Evolutionary conservation across 1,139 yeast genomes (phyloP), one percentile per base, ranked within the genome.

Genomic region (Pichia sp.): DNA sequence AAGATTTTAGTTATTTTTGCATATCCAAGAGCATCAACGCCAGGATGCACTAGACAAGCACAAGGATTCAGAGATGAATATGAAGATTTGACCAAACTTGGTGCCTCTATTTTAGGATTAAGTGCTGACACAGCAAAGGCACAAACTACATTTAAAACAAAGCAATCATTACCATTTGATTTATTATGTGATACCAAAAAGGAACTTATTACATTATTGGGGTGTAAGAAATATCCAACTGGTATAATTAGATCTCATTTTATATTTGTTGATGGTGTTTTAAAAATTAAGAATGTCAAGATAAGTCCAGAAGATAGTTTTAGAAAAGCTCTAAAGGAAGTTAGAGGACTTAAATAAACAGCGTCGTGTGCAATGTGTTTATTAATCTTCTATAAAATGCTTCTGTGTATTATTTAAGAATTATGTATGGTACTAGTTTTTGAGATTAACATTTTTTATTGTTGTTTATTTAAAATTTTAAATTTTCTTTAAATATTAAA

Each of bases 11-110:
- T 86, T 45, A 76, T 85, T 39, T 85, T 85, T 64, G 78, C 96
- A 16, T 92, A 89, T 62, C 97, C 98, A 47, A 85, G 77, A 61
- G 98, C 97, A 0, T 81, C 85, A 34, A 92, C 98, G 0, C 96
- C 97, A 1, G 97, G 97, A 2, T 90, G 97, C 67, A 89, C 94
- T 0, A 77, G 89, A 60, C 98, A 92, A 68, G 97, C 89, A 1
- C 77, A 86, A 65, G 97, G 96, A 0, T 92, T 85, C 66, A 81
- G 92, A 59, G 82, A 78, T 56, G 78, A 78, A 57, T 81, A 70
- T 62, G 71, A 74, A 13, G 74, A 76, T 42, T 76, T 87, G 57
- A 37, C 45, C 15, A 66, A 70, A 40, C 66, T 70, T 24, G 71
- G 75, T 45, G 79, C 83, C 20, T 69, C 76, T 0, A 77, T 85